These are phyloP conservation scores for Chaetomiaceae sp. DNA, from an alignment of 2,329 filamentous ascomycete species.

Conservation along the genomic window DNA sequence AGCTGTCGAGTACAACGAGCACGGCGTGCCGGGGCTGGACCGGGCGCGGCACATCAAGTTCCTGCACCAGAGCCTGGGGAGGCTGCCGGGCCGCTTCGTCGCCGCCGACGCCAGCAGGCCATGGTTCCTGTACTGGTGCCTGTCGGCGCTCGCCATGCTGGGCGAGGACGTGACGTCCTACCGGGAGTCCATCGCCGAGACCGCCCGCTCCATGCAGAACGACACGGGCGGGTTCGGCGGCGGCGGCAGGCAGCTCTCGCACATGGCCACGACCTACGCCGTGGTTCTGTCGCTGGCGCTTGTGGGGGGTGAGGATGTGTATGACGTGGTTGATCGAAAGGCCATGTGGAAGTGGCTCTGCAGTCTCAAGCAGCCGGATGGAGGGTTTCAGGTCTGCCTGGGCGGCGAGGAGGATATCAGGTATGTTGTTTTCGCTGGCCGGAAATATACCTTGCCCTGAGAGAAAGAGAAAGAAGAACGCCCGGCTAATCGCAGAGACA, in stretches of 20 bases:
- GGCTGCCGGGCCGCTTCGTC: constrained; percentile 65
- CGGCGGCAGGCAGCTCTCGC: constrained; percentile 84
- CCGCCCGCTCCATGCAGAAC: constrained; percentile 79
- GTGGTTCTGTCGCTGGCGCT: constrained; percentile 72
- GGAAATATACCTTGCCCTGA: too few relatives aligned
- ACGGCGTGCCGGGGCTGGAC: constrained; percentile 71
- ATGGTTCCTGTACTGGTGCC: constrained; percentile 92
- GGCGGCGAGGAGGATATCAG: constrained; percentile 91
- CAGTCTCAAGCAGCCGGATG: constrained; percentile 76
- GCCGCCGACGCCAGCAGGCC: constrained; percentile 80
- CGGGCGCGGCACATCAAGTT: constrained; percentile 59
- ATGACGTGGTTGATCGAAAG: constrained; percentile 72
- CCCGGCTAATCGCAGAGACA: constrained; percentile 5
- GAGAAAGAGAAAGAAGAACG: neutral
- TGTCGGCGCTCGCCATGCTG: constrained; percentile 69
- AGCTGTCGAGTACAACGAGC: constrained; percentile 54
- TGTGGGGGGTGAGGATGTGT: constrained; percentile 69
- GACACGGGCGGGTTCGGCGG: constrained; percentile 81
- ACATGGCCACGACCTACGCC: constrained; percentile 86
- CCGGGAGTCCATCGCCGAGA: constrained; percentile 65
- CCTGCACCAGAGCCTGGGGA: constrained; percentile 52
- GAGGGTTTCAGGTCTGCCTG: constrained; percentile 82
- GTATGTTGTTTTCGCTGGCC: constrained; percentile 42
- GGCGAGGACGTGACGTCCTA: constrained; percentile 69
- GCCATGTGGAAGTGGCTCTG: constrained; percentile 90